phyloP scores from a whole-genome alignment of 306 rosid genomes.

The Casuarina glauca region DNA sequence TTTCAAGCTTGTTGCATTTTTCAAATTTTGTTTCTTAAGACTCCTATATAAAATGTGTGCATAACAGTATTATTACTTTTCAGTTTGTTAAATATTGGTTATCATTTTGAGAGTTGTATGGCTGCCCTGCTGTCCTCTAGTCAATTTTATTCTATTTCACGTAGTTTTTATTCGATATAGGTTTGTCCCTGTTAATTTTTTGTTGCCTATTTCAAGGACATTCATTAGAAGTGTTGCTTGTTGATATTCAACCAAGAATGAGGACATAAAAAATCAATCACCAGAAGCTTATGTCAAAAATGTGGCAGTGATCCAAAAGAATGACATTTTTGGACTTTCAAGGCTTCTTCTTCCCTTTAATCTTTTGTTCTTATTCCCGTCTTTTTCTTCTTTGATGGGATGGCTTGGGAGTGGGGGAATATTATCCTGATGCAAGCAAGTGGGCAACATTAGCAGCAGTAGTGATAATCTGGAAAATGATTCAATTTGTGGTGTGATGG shows the following conservation, averaged over 20 bases:
- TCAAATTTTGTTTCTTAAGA: not conserved
- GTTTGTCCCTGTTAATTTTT: too few species aligned
- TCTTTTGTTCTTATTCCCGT: too few species aligned
- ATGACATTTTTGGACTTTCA: too few species aligned
- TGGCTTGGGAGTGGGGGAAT: not conserved
- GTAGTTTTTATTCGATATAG: too few species aligned
- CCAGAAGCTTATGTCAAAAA: too few species aligned
- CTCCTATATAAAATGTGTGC: not conserved
- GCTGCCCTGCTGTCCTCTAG: not conserved
- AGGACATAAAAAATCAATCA: too few species aligned
- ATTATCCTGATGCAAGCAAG: not conserved
- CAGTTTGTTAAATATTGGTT: not conserved
- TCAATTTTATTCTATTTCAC: not conserved
- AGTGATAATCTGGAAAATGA: not conserved
- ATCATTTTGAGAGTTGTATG: not conserved
- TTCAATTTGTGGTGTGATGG: not conserved
- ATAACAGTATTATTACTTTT: not conserved
- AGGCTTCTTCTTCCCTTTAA: too few species aligned
- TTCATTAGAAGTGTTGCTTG: too few species aligned
- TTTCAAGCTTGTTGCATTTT: not conserved
- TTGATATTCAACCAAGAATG: too few species aligned
- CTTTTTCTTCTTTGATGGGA: too few species aligned
- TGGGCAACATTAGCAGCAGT: not conserved
- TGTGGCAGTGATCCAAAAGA: too few species aligned
- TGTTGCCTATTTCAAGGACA: too few species aligned